Evolutionary conservation across 2,329 filamentous ascomycete genomes (phyloP).

Genomic region (Fusarium globosum): DNA sequence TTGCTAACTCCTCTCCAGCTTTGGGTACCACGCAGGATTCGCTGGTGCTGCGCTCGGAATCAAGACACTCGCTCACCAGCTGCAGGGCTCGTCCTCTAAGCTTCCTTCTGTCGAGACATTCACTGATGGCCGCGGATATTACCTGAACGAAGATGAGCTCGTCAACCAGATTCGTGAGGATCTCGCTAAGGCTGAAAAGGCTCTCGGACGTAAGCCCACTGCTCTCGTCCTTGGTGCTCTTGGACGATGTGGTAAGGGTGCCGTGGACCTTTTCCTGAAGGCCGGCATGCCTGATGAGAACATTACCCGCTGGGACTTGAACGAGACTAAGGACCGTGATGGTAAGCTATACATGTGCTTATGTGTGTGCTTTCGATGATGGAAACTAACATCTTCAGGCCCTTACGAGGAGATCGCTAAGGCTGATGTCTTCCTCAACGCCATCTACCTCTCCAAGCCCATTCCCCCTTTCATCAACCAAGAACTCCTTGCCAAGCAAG

Average conservation of each 20-base stretch:
- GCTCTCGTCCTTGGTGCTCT: constrained; percentile 87
- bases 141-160: constrained; percentile 75
- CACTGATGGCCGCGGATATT: constrained; percentile 66
- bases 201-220: constrained; percentile 74
- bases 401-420: constrained; percentile 84
- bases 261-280: constrained; percentile 81
- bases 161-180: constrained; percentile 49
- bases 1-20: constrained; percentile 51
- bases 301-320: constrained; percentile 76
- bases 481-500: constrained; percentile 70
- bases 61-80: constrained; percentile 86
- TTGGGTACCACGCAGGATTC: constrained; percentile 81
- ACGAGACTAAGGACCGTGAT: constrained; percentile 73
- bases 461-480: constrained; percentile 85
- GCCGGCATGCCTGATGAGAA: constrained; percentile 64
- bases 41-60: constrained; percentile 79
- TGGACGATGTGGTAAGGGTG: constrained; percentile 87
- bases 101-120: constrained; percentile 62
- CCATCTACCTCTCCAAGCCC: constrained; percentile 75
- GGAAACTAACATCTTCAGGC: constrained; percentile 5
- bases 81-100: constrained; percentile 74
- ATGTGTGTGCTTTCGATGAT: neutral
- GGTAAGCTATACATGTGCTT: constrained; percentile 53
- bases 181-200: constrained; percentile 76
- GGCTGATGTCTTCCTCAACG: constrained; percentile 81